Conservation (phyloP, 495 filamentous ascomycete genomes). For the Aspergillus diversus region DNA sequence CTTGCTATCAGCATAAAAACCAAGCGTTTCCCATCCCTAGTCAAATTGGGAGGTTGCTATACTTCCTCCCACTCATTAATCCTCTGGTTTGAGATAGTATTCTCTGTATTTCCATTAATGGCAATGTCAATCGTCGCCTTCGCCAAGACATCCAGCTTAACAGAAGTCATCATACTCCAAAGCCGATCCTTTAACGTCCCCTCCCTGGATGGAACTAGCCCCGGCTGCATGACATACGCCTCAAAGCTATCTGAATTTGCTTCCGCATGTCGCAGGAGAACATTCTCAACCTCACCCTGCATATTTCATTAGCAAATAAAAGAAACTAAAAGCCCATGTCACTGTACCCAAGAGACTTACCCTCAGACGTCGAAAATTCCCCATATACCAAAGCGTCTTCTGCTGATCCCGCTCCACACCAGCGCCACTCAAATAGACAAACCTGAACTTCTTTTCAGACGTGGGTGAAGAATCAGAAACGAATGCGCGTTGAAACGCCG, state of each 20-base stretch:
- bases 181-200: conserved; percentile 29
- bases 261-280: conserved; percentile 36
- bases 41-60: neutral
- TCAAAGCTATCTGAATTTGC: conserved; percentile 32
- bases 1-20: neutral
- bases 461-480: neutral
- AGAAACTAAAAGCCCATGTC: too few species aligned
- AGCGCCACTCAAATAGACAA: conserved; percentile 55
- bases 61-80: conserved; percentile 19
- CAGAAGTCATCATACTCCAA: conserved; percentile 25
- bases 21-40: neutral
- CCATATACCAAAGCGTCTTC: conserved; percentile 45
- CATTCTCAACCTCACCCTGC: conserved; percentile 48
- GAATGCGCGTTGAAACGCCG: conserved; percentile 37
- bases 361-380: conserved; percentile 47
- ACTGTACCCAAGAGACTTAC: too few species aligned
- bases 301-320: neutral
- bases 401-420: conserved; percentile 50
- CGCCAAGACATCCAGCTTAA: conserved; percentile 43
- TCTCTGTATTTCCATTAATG: conserved; percentile 37
- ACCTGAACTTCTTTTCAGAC: conserved; percentile 45
- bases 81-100: conserved; percentile 35
- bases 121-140: conserved; percentile 43
- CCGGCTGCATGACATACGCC: conserved; percentile 41
- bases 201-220: conserved; percentile 31